A percentile compares a stretch with the other conserved stretches of the same genome.
Conservation (phyloP, 495 filamentous ascomycete species). For the Trichoderma reesei region DNA sequence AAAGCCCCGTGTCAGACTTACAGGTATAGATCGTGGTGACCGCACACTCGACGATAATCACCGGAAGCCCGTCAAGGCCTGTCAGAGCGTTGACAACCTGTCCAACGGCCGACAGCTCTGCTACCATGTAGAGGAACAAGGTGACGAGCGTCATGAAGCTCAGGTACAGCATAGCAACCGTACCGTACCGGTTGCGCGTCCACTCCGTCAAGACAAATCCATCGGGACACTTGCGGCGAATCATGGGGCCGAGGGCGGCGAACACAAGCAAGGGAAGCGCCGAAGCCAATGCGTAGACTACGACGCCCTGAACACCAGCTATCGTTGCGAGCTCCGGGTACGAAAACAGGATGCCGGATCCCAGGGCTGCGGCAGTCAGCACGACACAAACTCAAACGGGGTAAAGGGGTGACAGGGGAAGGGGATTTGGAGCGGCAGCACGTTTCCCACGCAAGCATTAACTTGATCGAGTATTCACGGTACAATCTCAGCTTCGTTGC, state of each 20-base stretch:
- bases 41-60: conserved; percentile 60
- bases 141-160: conserved; percentile 66
- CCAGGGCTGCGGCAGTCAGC: conserved; percentile 49
- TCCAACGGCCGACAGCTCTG: conserved; percentile 62
- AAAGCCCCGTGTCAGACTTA: conserved; percentile 25
- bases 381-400: conserved; percentile 17
- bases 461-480: conserved; percentile 88
- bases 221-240: conserved; percentile 61
- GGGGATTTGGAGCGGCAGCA: conserved; percentile 61
- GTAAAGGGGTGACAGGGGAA: conserved; percentile 16
- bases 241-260: conserved; percentile 58
- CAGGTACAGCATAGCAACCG: conserved; percentile 53
- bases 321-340: conserved; percentile 76
- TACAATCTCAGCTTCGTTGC: conserved; percentile 77
- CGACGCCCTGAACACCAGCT: conserved; percentile 60
- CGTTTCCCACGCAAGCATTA: conserved; percentile 91
- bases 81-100: conserved; percentile 64
- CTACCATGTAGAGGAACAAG: conserved; percentile 73
- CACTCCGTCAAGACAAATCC: conserved; percentile 75
- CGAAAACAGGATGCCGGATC: conserved; percentile 66
- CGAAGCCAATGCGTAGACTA: conserved; percentile 61
- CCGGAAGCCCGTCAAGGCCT: conserved; percentile 60
- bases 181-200: conserved; percentile 63
- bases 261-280: conserved; percentile 59
- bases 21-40: conserved; percentile 72